Base-by-base conservation (phyloP, 805 yeast genomes). In the Yamadazyma akitaensis region DNA sequence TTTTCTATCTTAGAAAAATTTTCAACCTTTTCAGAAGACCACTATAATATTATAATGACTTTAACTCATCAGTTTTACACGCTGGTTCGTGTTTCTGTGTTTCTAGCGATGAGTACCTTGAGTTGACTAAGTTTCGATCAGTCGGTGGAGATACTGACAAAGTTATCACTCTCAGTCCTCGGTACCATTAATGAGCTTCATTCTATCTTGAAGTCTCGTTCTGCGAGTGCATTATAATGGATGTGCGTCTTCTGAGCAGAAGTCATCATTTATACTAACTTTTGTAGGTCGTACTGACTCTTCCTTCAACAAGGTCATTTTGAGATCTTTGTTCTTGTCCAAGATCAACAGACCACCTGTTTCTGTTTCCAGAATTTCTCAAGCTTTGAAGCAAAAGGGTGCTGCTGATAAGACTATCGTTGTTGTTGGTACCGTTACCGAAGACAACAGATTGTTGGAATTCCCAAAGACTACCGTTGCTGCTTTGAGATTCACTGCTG, bases 261-360 rank as follows among this genome's bases (percentile, higher is more conserved):
- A 65, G 35, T 25, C 32, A 28, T 16, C 37, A 48, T 46, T 21
- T 46, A 48, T 67, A 70, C 72, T 71, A 46, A 52, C 55, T 42
- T 7, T 44, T 79, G 19, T 62, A 71, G 96, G 96, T 82, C 97
- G 99, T 81, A 92, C 98, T 68, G 97, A 91, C 75, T 89, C 96
- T 77, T 84, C 91, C 72, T 94, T 94, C 95, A 94, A 94, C 97
- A 89, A 88, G 84, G 89, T 91, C 66, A 76, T 94, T 79, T 86
- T 94, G 75, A 89, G 78, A 76, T 80, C 92, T 71, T 85, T 94
- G 76, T 94, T 89, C 89, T 82, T 94, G 70, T 92, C 98, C 62
- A 94, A 94, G 92, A 79, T 84, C 76, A 94, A 94, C 97, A 89
- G 96, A 82, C 99, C 98, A 69, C 99, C 99, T 58, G 99, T 94